Evolutionary conservation across 768 basidiomycete species (phyloP).

Genomic region (Calocybe cyanea): DNA sequence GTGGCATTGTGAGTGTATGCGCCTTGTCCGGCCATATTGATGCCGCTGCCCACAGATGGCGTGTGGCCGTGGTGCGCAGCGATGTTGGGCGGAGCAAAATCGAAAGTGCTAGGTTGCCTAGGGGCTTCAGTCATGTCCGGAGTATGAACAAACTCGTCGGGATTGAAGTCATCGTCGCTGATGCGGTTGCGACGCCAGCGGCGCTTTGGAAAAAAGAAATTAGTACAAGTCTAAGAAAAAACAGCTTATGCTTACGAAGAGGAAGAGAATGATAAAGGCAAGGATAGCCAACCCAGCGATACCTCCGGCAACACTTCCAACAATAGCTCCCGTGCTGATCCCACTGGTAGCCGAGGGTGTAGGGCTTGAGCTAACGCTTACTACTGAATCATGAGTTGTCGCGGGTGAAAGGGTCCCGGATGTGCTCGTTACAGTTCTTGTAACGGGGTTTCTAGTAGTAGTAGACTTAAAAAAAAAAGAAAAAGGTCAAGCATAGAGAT

Average conservation of each 20-base stretch:
- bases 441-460: conserved; percentile 8
- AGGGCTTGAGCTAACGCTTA: conserved; percentile 16
- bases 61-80: conserved; percentile 26
- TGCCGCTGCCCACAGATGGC: conserved; percentile 26
- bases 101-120: conserved; percentile 23
- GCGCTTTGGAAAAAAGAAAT: conserved; percentile 25
- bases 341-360: conserved; percentile 17
- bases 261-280: conserved; percentile 33
- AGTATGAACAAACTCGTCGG: conserved; percentile 19
- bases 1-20: conserved; percentile 24
- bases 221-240: neutral
- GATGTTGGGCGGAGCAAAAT: conserved; percentile 18
- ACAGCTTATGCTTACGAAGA: conserved; percentile 30
- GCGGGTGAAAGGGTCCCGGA: conserved; percentile 16
- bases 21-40: conserved; percentile 38
- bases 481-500: too few species aligned
- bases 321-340: conserved; percentile 37
- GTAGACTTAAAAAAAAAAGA: conserved; percentile 13
- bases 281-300: conserved; percentile 34
- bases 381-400: conserved; percentile 8
- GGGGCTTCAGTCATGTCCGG: conserved; percentile 21
- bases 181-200: conserved; percentile 31
- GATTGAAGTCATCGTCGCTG: conserved; percentile 33
- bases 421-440: conserved; percentile 15
- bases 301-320: conserved; percentile 35